Evolutionary conservation across 2,329 filamentous ascomycete species (phyloP), one percentile per base, ranked within the genome.

Genomic region (Penicillium sp.): DNA sequence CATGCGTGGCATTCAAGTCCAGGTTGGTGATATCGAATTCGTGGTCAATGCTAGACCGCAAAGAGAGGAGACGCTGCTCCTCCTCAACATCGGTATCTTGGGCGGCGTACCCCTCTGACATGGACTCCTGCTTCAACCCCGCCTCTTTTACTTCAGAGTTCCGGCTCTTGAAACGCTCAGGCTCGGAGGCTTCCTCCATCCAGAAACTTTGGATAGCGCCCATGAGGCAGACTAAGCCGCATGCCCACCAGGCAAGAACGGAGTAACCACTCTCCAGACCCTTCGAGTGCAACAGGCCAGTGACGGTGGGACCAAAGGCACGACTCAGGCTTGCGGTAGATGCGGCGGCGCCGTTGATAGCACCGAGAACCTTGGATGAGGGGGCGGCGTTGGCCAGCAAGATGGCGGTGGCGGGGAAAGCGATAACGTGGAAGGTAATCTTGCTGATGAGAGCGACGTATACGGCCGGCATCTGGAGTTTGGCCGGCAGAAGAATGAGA

Each of bases 231-330:
- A 96, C 82, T 3, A 87, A 62, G 7, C 87, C 89, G 57, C 86
- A 91, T 54, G 84, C 84, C 93, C 93, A 98, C 92, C 93, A 98
- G 0, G 90, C 87, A 29, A 96, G 77, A 18, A 90, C 90, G 4
- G 90, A 92, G 66, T 89, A 92, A 31, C 91, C 90, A 6, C 84
- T 79, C 57, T 83, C 79, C 31, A 95, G 79, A 44, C 93, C 93
- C 45, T 86, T 76, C 4, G 89, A 82, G 70, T 95, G 95, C 23
- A 97, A 78, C 25, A 90, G 75, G 1, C 93, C 93, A 3, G 91
- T 95, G 3, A 96, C 75, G 0, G 89, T 91, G 2, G 93, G 93
- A 0, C 92, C 92, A 54, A 96, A 86, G 0, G 90, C 90, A 47
- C 93, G 82, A 67, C 86, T 91, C 40, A 96, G 75, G 66, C 90